Evolutionary conservation across 257 asterid genomes (phyloP).

Genomic region (Fraxinus cuspidata): DNA sequence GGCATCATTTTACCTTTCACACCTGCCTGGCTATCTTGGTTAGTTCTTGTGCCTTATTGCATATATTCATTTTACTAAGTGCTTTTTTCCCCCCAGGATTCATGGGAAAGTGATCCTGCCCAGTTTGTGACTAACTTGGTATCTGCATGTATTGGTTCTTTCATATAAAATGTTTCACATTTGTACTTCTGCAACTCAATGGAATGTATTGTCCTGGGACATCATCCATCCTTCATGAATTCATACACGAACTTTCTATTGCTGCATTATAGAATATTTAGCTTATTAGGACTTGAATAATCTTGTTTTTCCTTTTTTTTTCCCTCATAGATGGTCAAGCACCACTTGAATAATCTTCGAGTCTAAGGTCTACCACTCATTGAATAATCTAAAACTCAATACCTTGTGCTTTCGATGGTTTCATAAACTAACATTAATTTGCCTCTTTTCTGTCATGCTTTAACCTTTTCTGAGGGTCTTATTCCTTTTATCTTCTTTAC

Average conservation of each 20-base stretch:
- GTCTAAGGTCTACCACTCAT: background rate
- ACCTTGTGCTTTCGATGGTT: background rate
- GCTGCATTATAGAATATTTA: background rate
- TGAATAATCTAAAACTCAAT: background rate
- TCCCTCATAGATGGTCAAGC: background rate
- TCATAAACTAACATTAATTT: background rate
- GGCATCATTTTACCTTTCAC: constrained; percentile 94
- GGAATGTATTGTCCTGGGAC: constrained; percentile 4
- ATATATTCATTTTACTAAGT: background rate
- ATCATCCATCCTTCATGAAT: background rate
- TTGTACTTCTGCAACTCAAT: constrained; percentile 17
- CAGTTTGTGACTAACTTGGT: constrained; percentile 13
- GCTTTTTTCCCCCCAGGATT: background rate
- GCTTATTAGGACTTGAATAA: constrained; percentile 4
- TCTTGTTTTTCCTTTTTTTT: constrained; percentile 5
- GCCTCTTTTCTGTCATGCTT: background rate
- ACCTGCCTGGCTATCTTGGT: constrained; percentile 90
- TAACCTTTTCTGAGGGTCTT: background rate
- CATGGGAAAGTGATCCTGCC: background rate
- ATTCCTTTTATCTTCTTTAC: background rate
- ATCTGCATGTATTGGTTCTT: background rate
- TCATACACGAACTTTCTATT: constrained; percentile 7
- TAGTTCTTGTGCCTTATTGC: constrained; percentile 24
- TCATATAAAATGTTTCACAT: background rate
- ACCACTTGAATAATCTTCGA: background rate